Conservation (phyloP, 2,329 filamentous ascomycete species). For the Aspergillus novoparasiticus region DNA sequence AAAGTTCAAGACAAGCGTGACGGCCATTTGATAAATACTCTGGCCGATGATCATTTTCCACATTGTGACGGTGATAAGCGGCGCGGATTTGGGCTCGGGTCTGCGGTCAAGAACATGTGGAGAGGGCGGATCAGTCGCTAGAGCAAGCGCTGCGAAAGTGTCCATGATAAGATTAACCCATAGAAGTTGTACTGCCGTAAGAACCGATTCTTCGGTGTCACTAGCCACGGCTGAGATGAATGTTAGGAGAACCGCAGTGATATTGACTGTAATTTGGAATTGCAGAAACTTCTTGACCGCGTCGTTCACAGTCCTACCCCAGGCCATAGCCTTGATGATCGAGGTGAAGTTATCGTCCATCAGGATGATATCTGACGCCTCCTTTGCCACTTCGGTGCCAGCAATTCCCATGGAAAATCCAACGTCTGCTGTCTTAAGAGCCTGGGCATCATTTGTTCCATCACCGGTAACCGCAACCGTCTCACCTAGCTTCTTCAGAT, state of each 20-base stretch:
- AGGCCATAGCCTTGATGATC: constrained; percentile 81
- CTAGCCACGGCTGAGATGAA: constrained; percentile 66
- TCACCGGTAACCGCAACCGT: constrained; percentile 83
- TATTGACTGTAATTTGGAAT: constrained; percentile 60
- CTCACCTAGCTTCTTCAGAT: constrained; percentile 71
- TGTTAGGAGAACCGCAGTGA: constrained; percentile 67
- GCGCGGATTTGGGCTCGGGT: constrained; percentile 49
- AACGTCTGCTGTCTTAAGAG: constrained; percentile 77
- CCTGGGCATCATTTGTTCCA: constrained; percentile 81
- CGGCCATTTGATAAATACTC: constrained; percentile 45
- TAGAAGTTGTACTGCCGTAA: constrained; percentile 67
- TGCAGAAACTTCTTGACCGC: constrained; percentile 74
- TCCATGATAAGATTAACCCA: constrained; percentile 74
- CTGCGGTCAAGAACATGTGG: constrained; percentile 59
- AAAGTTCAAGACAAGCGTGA: constrained; percentile 51
- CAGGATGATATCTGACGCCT: constrained; percentile 80
- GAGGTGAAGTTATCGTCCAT: constrained; percentile 88
- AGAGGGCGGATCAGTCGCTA: constrained; percentile 65
- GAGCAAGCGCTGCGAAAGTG: constrained; percentile 66
- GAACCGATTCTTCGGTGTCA: constrained; percentile 58
- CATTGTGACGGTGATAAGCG: constrained; percentile 50
- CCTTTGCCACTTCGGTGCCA: constrained; percentile 81
- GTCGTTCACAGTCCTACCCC: constrained; percentile 77
- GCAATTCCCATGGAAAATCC: constrained; percentile 86
- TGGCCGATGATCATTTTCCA: constrained; percentile 52